Base-by-base conservation (phyloP, 2,329 filamentous ascomycete species). In the Fonsecaea monophora region DNA sequence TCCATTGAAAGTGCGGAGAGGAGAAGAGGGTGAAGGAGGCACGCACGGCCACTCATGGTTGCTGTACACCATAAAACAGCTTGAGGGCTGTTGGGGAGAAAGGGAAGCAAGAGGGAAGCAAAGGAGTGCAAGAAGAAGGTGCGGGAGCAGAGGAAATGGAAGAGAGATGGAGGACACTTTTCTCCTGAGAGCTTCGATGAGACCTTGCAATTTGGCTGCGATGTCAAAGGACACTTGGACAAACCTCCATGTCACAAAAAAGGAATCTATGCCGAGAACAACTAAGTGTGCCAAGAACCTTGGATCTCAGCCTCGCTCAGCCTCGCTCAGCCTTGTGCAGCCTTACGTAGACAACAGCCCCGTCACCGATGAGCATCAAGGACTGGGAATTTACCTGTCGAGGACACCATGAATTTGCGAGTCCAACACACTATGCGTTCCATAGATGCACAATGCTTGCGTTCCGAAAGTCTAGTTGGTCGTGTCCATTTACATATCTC, bases 41-140 rank as follows among this genome's bases (percentile, higher is more conserved):
- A 70, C 68, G 61, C 57, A 70, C 68, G 68, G 60, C 68, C 68
- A 58, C 65, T 68, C 68, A 70, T 70, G 63, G 65, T 68, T 65
- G 64, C 65, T 60, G 60, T 53, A 53, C 18, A 15, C 30, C 21
- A 32, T 66, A 12, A 45, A 40, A 67, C 59, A 66, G 54, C 53
- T 62, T 61, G 6, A 42, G 48, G 48, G 30, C 40, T 56, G 53
- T 38, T 37, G 12, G 13, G 25, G n/a, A 56, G 40, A n/a, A 62
- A 56, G 60, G 37, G 8, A 55, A 45, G 53, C 13, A 54, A 21
- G 53, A n/a, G 34, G 13, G 25, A 38, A 37, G 60, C 21, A 54
- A 34, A 42, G 45, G 53, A 62, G 40, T 21, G 37, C 34, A 12
- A 30, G 37, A 58, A 62, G 38, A 13, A 35, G 34, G 4, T 32